Conservation (phyloP, 2,329 filamentous ascomycete genomes). For the Talaromyces sp. region DNA sequence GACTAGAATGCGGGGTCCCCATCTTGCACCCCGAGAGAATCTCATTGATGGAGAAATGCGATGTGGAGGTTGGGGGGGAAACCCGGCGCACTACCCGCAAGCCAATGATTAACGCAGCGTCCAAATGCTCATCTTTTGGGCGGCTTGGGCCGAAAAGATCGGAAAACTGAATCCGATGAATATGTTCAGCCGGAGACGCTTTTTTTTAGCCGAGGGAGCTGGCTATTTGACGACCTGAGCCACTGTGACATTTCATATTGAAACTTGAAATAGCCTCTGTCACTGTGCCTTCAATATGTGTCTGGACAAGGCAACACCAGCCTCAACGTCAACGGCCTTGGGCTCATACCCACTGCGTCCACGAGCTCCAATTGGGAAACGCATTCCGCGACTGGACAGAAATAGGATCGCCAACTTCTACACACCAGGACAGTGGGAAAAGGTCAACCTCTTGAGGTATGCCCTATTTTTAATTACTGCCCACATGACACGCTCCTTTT, state of each 20-base stretch:
- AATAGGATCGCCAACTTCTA: constrained; percentile 57
- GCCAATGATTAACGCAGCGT: background rate
- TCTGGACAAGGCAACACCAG: background rate
- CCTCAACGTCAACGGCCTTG: background rate
- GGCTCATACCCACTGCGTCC: background rate
- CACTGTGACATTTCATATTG: background rate
- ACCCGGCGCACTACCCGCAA: background rate
- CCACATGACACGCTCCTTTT: too few relatives aligned
- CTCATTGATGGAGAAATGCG: background rate
- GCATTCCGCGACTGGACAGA: constrained; percentile 4
- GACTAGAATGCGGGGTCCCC: background rate
- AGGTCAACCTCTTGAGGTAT: constrained; percentile 69
- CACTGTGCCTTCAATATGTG: background rate
- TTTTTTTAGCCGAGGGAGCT: background rate
- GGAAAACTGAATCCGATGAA: background rate
- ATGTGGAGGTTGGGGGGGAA: background rate
- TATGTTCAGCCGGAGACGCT: background rate
- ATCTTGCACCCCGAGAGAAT: background rate
- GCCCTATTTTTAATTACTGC: background rate
- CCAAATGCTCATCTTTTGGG: background rate
- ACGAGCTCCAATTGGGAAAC: background rate
- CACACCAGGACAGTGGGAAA: constrained; percentile 71
- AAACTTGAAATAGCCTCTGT: background rate
- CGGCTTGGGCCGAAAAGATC: background rate
- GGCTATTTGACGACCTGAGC: background rate